Evolutionary conservation across 768 basidiomycete species (phyloP), one percentile per base, ranked within the genome.

Genomic region (Mycena albidolilacea): DNA sequence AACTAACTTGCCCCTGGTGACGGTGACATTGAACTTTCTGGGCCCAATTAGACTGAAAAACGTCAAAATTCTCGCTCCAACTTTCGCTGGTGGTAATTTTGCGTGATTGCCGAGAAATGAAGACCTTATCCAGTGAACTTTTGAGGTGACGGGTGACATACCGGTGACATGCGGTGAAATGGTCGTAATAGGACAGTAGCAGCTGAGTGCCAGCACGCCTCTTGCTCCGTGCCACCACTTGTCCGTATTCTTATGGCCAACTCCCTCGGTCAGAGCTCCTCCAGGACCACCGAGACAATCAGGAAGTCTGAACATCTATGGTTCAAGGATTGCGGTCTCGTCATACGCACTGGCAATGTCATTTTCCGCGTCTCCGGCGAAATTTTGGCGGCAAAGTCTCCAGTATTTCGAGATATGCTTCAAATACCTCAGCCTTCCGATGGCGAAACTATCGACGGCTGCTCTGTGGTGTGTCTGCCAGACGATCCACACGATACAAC

Each of bases 311-410:
- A 67, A 44, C 1, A 41, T 17, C 58, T 68, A 0, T 68, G 67
- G 67, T 68, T 68, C 58, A 68, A 30, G 39, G 67, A 68, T 7
- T 69, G 68, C 37, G 68, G 68, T 3, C 50, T 69, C 1, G 68
- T 69, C 9, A 62, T 69, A 39, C 68, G 68, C 39, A 39, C 60
- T 7, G 41, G 50, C 23, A 41, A 58, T 37, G n/a, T 57, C 38
- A 38, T 55, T 15, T 69, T 69, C 41, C 60, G 68, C 37, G 39
- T 69, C 3, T 69, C 68, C 3, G 68, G 68, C 39, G 68, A 69
- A 35, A 63, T 69, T 41, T 39, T 69, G 35, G 68, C 68, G 30
- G 39, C 68, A 9, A 69, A 69, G 52, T 69, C 68, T 0, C 61
- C 61, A 1, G 30, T 69, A 14, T 69, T 61, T 43, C 68, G 61